Evolutionary conservation across 2,329 filamentous ascomycete species (phyloP).

Genomic region (Lachnum nothofagi): DNA sequence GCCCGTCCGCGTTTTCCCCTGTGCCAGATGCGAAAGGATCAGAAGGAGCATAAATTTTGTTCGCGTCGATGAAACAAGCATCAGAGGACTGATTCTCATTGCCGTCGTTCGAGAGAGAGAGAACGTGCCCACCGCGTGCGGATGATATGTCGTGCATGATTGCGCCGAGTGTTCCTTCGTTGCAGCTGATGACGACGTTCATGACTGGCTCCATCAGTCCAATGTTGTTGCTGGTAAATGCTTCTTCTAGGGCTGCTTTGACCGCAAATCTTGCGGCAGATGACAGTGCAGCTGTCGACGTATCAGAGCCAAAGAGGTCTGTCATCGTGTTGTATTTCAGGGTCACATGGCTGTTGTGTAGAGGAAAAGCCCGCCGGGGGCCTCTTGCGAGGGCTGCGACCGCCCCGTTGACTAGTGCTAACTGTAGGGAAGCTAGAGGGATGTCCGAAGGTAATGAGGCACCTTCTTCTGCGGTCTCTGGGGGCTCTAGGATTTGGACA

Average conservation of each 20-base stretch:
- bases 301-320: constrained; percentile 63
- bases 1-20: constrained; percentile 44
- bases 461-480: constrained; percentile 34
- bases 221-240: constrained; percentile 50
- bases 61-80: constrained; percentile 55
- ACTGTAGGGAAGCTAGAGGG: constrained; percentile 43
- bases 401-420: constrained; percentile 68
- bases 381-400: constrained; percentile 80
- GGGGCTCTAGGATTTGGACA: constrained; percentile 41
- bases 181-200: constrained; percentile 79
- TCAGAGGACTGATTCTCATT: constrained; percentile 17
- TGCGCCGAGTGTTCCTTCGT: constrained; percentile 72
- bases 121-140: constrained; percentile 65
- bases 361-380: constrained; percentile 71
- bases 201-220: constrained; percentile 89
- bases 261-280: constrained; percentile 66
- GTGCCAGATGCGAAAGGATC: constrained; percentile 67
- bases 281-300: constrained; percentile 61
- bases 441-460: constrained; percentile 49
- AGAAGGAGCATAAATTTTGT: constrained; percentile 76
- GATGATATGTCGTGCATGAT: constrained; percentile 79
- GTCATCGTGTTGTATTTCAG: constrained; percentile 61
- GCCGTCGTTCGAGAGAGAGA: constrained; percentile 55
- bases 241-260: constrained; percentile 61
- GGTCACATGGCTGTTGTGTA: constrained; percentile 69